phyloP scores from a whole-genome alignment of 1,284 basidiomycete genomes.

The Melampsora larici-populina region DNA sequence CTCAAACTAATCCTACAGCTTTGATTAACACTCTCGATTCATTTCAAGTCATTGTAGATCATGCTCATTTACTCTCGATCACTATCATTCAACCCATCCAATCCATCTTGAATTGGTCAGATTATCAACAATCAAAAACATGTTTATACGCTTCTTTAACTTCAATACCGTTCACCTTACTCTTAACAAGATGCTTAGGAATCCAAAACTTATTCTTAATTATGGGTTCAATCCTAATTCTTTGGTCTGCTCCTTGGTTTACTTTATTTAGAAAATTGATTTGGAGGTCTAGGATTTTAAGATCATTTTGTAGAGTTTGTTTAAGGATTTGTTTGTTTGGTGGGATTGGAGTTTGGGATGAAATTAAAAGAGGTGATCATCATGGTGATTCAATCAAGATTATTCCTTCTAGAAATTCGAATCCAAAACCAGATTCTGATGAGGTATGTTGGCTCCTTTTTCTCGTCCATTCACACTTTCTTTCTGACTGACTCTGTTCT shows the following conservation, averaged over 20 bases:
- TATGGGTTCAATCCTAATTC: conserved; percentile 49
- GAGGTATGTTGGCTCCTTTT: background rate
- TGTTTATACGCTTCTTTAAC: conserved; percentile 19
- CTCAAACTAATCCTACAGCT: background rate
- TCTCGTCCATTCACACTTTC: background rate
- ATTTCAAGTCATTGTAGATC: conserved; percentile 29
- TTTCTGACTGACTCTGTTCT: background rate
- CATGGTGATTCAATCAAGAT: conserved; percentile 39
- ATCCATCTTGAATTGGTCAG: background rate
- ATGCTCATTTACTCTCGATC: background rate
- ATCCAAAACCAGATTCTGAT: conserved; percentile 10
- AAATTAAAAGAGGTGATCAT: conserved; percentile 17
- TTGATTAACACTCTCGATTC: conserved; percentile 7
- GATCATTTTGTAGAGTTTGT: background rate
- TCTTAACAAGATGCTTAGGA: conserved; percentile 50
- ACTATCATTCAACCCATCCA: background rate
- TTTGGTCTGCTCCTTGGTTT: conserved; percentile 53
- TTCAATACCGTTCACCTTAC: conserved; percentile 48
- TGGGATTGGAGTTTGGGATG: conserved; percentile 1
- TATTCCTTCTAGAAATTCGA: background rate
- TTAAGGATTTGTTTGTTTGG: conserved; percentile 8
- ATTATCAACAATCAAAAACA: background rate
- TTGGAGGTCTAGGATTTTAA: conserved; percentile 48
- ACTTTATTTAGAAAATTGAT: conserved; percentile 50
- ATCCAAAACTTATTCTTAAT: conserved; percentile 50